Evolutionary conservation across 2,329 filamentous ascomycete genomes (phyloP).

Genomic region (Fusarium mundagurra): DNA sequence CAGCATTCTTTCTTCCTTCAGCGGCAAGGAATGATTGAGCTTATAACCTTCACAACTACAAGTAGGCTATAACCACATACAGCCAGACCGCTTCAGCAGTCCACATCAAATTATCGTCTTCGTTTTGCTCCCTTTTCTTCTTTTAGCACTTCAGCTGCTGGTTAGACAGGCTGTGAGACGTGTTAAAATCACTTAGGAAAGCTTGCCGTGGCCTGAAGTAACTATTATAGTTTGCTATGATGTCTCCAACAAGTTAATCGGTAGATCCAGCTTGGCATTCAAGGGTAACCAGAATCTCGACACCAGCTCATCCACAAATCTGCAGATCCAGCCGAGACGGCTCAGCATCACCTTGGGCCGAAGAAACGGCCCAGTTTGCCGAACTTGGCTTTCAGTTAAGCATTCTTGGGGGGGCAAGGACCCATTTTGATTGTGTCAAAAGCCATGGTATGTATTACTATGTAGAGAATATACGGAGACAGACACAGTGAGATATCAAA

Average conservation of each 20-base stretch:
- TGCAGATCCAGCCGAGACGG: constrained; percentile 17
- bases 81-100: not conserved
- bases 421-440: constrained; percentile 9
- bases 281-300: constrained; percentile 8
- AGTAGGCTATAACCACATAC: not conserved
- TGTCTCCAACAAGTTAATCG: constrained; percentile 14
- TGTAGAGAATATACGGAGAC: not conserved
- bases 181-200: not conserved
- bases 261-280: constrained; percentile 25
- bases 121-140: not conserved
- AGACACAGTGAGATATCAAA: not conserved
- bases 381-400: constrained; percentile 35
- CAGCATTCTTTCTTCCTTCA: constrained; percentile 17
- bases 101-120: not conserved
- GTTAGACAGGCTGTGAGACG: not conserved
- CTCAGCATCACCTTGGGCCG: not conserved
- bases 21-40: constrained; percentile 3
- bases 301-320: constrained; percentile 13
- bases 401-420: constrained; percentile 4
- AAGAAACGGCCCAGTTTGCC: constrained; percentile 12
- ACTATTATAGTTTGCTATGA: not conserved
- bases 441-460: constrained; percentile 1
- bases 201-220: not conserved
- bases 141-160: not conserved
- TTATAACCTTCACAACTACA: not conserved